A percentile compares a stretch with the other conserved stretches of the same genome.
These are phyloP conservation scores for Suhomyces prunicola DNA, from an alignment of 805 yeast genomes.

Conservation along the genomic window DNA sequence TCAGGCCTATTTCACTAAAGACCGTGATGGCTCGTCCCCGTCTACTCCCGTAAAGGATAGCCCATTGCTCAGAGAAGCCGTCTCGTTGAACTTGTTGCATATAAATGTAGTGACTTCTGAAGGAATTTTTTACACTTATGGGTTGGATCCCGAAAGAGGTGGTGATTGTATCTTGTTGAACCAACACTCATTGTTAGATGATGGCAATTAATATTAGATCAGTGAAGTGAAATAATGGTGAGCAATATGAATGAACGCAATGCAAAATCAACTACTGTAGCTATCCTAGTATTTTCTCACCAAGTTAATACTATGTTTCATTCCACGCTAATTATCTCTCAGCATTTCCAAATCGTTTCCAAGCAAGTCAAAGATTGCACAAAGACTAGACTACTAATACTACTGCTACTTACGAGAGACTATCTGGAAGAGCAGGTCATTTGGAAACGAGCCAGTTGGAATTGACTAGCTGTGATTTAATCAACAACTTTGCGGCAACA, in stretches of 20 bases:
- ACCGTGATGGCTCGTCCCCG: constrained; percentile 12
- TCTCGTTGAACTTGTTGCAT: constrained; percentile 34
- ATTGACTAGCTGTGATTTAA: too few species aligned
- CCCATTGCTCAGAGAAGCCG: constrained; percentile 17
- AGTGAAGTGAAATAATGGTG: background rate
- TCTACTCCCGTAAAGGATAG: constrained; percentile 7
- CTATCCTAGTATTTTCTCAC: too few species aligned
- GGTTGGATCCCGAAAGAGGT: constrained; percentile 81
- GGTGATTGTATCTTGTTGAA: constrained; percentile 85
- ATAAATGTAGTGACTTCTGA: constrained; percentile 75
- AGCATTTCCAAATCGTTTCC: too few species aligned
- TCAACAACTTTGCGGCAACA: too few species aligned
- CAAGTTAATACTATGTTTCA: too few species aligned
- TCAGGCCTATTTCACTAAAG: constrained; percentile 20
- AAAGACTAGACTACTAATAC: too few species aligned
- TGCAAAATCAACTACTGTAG: background rate
- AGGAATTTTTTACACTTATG: constrained; percentile 79
- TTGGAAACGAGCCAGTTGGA: too few species aligned
- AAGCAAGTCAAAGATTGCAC: too few species aligned
- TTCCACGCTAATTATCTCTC: too few species aligned
- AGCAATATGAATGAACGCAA: background rate
- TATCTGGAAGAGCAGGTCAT: too few species aligned
- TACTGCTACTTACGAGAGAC: too few species aligned
- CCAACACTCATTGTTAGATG: constrained; percentile 57
- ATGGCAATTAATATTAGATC: background rate